phyloP scores from a whole-genome alignment of 2,329 filamentous ascomycete genomes.

The Pseudogymnoascus destructans region DNA sequence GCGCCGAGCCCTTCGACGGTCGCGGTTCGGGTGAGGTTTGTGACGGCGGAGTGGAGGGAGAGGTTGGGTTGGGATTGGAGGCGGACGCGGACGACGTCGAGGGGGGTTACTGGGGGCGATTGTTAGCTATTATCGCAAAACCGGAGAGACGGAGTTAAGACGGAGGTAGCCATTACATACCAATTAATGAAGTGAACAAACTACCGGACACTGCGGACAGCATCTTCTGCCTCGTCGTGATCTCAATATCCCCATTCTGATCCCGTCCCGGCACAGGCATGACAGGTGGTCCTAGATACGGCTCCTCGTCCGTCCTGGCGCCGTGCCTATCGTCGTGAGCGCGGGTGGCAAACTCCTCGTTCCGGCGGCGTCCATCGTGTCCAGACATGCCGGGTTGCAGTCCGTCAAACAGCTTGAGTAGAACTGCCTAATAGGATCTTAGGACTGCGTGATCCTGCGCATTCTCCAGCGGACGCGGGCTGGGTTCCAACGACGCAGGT shows the following conservation, averaged over 20 bases:
- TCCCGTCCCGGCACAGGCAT: conserved; percentile 10
- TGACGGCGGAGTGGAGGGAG: conserved; percentile 36
- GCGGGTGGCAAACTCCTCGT: not conserved
- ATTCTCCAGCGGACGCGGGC: not conserved
- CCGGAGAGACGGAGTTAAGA: not conserved
- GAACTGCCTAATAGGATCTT: conserved; percentile 4
- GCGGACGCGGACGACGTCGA: conserved; percentile 92
- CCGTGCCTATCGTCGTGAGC: not conserved
- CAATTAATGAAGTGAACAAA: conserved; percentile 74
- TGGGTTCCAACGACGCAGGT: not conserved
- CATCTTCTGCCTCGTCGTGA: conserved; percentile 85
- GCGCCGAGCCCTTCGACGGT: conserved; percentile 45
- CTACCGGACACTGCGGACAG: conserved; percentile 84
- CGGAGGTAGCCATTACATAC: conserved; percentile 36
- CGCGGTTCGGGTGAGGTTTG: conserved; percentile 44
- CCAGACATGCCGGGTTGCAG: conserved; percentile 16
- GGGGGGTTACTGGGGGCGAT: conserved; percentile 59
- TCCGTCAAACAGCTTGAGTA: not conserved
- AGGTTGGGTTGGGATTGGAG: conserved; percentile 65
- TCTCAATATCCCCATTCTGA: conserved; percentile 41
- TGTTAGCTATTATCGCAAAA: not conserved
- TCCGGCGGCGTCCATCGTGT: not conserved
- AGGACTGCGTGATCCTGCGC: not conserved
- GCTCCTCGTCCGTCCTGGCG: not conserved
- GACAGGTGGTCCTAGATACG: not conserved